These are phyloP conservation scores for Blumeria graminis DNA, from an alignment of 2,329 filamentous ascomycete genomes.

Conservation along the genomic window DNA sequence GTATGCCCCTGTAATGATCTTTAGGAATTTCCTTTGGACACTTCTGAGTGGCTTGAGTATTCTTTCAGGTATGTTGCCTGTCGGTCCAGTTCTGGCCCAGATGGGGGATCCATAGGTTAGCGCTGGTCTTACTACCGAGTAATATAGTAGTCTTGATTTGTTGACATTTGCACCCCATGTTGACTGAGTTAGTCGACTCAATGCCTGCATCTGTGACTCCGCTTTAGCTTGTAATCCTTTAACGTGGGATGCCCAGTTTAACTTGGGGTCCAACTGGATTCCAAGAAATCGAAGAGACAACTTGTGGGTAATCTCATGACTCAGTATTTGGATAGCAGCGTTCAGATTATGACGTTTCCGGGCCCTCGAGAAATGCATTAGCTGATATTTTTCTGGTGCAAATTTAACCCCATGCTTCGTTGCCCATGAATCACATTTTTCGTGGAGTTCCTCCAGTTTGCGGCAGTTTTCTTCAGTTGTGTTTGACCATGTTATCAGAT, in stretches of 20 bases:
- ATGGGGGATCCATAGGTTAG: not conserved
- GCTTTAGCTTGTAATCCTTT: not conserved
- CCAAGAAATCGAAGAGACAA: not conserved
- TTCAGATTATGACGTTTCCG: not conserved
- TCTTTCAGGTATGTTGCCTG: not conserved
- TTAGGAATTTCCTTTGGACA: not conserved
- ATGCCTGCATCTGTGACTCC: not conserved
- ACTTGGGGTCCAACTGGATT: not conserved
- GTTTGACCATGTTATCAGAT: not conserved
- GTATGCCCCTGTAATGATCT: not conserved
- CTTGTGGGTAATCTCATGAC: not conserved
- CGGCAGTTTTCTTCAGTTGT: not conserved
- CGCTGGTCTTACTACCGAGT: not conserved
- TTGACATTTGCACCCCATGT: not conserved
- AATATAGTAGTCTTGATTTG: not conserved
- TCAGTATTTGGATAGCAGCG: not conserved
- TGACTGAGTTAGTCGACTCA: constrained; percentile 1
- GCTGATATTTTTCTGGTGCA: constrained; percentile 1
- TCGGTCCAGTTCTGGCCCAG: not conserved
- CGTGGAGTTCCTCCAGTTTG: not conserved
- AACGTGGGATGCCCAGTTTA: not conserved
- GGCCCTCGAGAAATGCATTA: not conserved
- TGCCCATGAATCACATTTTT: not conserved
- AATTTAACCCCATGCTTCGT: not conserved
- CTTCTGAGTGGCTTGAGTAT: not conserved